These are phyloP conservation scores for Fusarium xyrophilum DNA, from an alignment of 2,329 filamentous ascomycete species.

Conservation along the genomic window DNA sequence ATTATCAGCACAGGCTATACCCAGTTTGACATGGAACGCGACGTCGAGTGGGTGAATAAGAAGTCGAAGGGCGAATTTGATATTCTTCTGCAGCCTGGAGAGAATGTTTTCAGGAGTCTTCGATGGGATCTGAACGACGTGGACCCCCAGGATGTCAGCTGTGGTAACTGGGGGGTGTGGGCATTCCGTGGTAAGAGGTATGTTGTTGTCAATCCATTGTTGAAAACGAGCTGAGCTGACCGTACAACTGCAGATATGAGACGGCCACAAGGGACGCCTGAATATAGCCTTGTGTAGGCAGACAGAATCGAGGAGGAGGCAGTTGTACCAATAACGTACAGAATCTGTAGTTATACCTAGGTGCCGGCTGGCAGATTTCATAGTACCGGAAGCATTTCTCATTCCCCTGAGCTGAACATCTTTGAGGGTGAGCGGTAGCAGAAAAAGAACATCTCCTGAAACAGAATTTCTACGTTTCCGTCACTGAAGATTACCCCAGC, in stretches of 20 bases:
- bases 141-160: conserved; percentile 91
- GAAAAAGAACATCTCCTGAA: conserved; percentile 24
- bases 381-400: conserved; percentile 3
- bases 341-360: conserved; percentile 31
- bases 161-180: conserved; percentile 97
- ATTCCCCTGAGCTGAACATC: not conserved
- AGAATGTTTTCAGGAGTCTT: conserved; percentile 92
- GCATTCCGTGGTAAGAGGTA: conserved; percentile 97
- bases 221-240: not conserved
- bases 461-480: not conserved
- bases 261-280: conserved; percentile 61
- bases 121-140: conserved; percentile 97
- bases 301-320: not conserved
- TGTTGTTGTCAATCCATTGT: conserved; percentile 45
- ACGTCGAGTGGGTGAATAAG: conserved; percentile 87
- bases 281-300: not conserved
- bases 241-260: conserved; percentile 60
- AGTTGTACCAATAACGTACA: conserved; percentile 34
- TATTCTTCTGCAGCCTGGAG: conserved; percentile 86
- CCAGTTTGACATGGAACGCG: conserved; percentile 90
- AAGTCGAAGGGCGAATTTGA: conserved; percentile 91
- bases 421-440: not conserved
- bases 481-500: not conserved
- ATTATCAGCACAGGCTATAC: conserved; percentile 97
- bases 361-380: conserved; percentile 16